Evolutionary conservation across 176 grass and related monocot genomes (phyloP).

Genomic region (Oryza meyeriana): DNA sequence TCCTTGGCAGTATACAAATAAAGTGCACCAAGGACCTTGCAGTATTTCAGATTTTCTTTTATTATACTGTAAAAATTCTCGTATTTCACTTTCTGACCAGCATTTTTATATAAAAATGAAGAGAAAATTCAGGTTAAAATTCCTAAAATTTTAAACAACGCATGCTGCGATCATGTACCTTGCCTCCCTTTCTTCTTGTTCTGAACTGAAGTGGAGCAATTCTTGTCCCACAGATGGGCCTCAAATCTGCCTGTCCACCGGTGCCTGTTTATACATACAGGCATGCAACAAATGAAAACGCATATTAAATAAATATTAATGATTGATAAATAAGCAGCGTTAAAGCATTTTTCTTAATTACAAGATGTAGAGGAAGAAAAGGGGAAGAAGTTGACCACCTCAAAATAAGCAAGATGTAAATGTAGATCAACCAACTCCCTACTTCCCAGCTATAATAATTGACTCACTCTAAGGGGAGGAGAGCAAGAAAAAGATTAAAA

Average conservation of each 20-base stretch:
- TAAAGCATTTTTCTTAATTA: background rate
- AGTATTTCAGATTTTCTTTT: background rate
- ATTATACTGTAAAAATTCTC: slow-evolving; percentile 3
- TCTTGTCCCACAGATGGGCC: slow-evolving; percentile 96
- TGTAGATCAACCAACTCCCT: slow-evolving; percentile 41
- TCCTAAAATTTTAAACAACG: background rate
- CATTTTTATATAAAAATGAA: background rate
- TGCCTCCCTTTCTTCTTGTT: slow-evolving; percentile 99
- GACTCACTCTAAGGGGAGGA: background rate
- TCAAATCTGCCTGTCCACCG: slow-evolving; percentile 92
- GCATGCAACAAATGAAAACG: slow-evolving; percentile 39
- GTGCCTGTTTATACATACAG: slow-evolving; percentile 51
- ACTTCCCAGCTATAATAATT: slow-evolving; percentile 29
- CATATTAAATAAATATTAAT: background rate
- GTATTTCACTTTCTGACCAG: background rate
- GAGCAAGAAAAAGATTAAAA: background rate
- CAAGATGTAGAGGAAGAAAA: background rate
- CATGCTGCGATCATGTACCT: slow-evolving; percentile 31
- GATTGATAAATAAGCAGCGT: slow-evolving; percentile 18
- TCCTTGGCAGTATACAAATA: background rate
- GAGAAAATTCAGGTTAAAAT: background rate
- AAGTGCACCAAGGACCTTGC: background rate
- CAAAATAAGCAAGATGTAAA: background rate
- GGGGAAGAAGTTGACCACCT: background rate
- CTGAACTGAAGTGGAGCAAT: slow-evolving; percentile 63